Evolutionary conservation across 1,139 yeast species (phyloP), one percentile per base, ranked within the genome.

Genomic region (Debaryomyces fabryi): DNA sequence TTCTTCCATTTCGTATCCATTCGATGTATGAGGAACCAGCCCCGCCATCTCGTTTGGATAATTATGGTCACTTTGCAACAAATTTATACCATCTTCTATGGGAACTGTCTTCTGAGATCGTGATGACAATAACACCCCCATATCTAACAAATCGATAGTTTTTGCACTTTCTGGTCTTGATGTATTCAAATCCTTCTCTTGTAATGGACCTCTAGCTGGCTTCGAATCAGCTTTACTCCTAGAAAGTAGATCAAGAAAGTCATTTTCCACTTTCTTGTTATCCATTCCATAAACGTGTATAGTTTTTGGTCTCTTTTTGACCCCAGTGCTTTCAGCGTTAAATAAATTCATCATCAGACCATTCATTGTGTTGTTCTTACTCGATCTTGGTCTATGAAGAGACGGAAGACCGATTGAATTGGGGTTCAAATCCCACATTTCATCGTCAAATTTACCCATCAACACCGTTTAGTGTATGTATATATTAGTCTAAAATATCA

Each of bases 181-280:
- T 27, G 42, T 12, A n/a, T 25, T 39, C 9, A 25, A 15, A 29
- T 36, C 39, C 29, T 16, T 29, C 20, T 42, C 44, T 25, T 43
- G 46, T 25, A 37, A 18, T n/a, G 42, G 36, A 18, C 16, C 4
- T 20, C 37, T 23, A n/a, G 21, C 41, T 5, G 32, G 23, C 27
- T 32, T 16, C 18, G 34, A 25, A 32, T 15, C 32, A n/a, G 23
- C 25, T 20, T 34, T 42, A 24, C 47, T 33, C 29, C 51, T 32
- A 12, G 51, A 45, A 10, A 52, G 37, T 10, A 52, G 38, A 35
- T 52, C 53, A n/a, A 52, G 20, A 36, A 51, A 49, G 29, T 52
- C 55, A 12, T 21, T 35, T 15, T 15, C 38, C 9, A 20, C 25
- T 34, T 27, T 30, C 7, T 7, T 40, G 12, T 24, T 21, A 21